A percentile compares a stretch with the other conserved stretches of the same genome.
These are phyloP conservation scores for Lepidium sativum DNA, from an alignment of 345 rosid genomes.

Conservation along the genomic window DNA sequence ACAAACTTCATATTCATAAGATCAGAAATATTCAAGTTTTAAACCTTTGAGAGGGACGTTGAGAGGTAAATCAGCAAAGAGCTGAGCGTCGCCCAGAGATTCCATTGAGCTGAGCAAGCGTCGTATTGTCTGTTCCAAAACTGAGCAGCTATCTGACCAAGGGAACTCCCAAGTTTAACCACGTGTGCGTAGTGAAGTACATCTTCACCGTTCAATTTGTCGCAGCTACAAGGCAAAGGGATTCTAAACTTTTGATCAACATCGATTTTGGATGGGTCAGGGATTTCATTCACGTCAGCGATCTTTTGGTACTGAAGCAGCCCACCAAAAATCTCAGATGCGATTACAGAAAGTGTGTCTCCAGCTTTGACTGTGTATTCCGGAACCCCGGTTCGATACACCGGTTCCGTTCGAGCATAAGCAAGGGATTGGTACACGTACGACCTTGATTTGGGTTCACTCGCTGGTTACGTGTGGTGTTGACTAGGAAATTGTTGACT, in stretches of 20 bases:
- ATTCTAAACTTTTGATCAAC: slow-evolving; percentile 40
- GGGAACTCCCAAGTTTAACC: slow-evolving; percentile 36
- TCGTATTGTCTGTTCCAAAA: slow-evolving; percentile 33
- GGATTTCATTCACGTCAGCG: slow-evolving; percentile 24
- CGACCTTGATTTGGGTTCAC: slow-evolving; percentile 16
- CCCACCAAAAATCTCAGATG: slow-evolving; percentile 27
- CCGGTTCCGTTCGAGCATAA: slow-evolving; percentile 52
- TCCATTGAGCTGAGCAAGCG: slow-evolving; percentile 36
- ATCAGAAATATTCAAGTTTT: not conserved
- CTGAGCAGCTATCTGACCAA: slow-evolving; percentile 34
- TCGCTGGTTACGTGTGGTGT: slow-evolving; percentile 18
- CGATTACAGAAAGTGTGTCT: slow-evolving; percentile 36
- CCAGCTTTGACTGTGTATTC: slow-evolving; percentile 35
- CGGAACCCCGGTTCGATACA: slow-evolving; percentile 32
- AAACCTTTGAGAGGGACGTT: slow-evolving; percentile 59
- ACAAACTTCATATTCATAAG: not conserved
- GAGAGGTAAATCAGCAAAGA: slow-evolving; percentile 33
- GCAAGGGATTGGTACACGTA: slow-evolving; percentile 55
- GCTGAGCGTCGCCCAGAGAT: slow-evolving; percentile 23
- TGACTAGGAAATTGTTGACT: slow-evolving; percentile 42
- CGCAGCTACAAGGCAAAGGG: slow-evolving; percentile 70
- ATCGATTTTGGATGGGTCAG: slow-evolving; percentile 7
- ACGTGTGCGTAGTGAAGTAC: slow-evolving; percentile 55
- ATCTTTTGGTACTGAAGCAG: slow-evolving; percentile 28
- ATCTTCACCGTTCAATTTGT: slow-evolving; percentile 29